phyloP scores from a whole-genome alignment of 2,329 filamentous ascomycete genomes.

The Colletotrichum caudatum region DNA sequence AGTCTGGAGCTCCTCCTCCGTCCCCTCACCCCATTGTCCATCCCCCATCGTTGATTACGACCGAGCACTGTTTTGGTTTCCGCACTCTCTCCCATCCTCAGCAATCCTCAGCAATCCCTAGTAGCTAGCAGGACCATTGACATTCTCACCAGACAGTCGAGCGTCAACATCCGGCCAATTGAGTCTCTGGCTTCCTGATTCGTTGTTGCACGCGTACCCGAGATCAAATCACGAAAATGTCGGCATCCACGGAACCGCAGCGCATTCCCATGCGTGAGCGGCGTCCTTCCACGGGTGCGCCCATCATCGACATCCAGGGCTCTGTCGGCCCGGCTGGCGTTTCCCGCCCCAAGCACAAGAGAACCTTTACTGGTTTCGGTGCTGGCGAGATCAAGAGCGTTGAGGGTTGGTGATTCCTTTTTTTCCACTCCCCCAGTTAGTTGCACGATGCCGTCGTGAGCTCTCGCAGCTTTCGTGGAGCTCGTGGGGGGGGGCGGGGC shows the following conservation, averaged over 20 bases:
- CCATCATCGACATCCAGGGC: conserved; percentile 87
- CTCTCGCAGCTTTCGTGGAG: conserved; percentile 39
- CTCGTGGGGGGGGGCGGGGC: conserved; percentile 29
- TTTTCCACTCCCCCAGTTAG: neutral
- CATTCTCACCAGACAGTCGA: conserved; percentile 10
- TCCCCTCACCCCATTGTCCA: conserved; percentile 1
- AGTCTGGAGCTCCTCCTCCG: conserved; percentile 32
- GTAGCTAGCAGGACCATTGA: conserved; percentile 6
- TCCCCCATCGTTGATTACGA: conserved; percentile 1
- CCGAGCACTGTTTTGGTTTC: conserved; percentile 24
- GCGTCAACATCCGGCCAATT: conserved; percentile 12
- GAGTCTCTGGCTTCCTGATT: neutral
- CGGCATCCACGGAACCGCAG: conserved; percentile 46
- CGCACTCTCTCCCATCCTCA: neutral
- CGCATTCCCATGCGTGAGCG: conserved; percentile 74
- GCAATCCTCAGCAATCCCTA: neutral
- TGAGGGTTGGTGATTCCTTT: conserved; percentile 71
- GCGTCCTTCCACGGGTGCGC: conserved; percentile 83
- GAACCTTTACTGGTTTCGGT: conserved; percentile 95
- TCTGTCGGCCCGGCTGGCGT: conserved; percentile 88
- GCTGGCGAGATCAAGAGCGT: conserved; percentile 92
- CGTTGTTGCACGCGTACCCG: conserved; percentile 35
- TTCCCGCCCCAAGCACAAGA: conserved; percentile 92
- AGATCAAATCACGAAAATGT: conserved; percentile 45
- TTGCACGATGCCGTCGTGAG: conserved; percentile 23